Percentiles rank a stretch among this genome's conserved stretches.
These are phyloP conservation scores for Tuber microsphaerosporum DNA, from an alignment of 495 filamentous ascomycete genomes.

Conservation along the genomic window DNA sequence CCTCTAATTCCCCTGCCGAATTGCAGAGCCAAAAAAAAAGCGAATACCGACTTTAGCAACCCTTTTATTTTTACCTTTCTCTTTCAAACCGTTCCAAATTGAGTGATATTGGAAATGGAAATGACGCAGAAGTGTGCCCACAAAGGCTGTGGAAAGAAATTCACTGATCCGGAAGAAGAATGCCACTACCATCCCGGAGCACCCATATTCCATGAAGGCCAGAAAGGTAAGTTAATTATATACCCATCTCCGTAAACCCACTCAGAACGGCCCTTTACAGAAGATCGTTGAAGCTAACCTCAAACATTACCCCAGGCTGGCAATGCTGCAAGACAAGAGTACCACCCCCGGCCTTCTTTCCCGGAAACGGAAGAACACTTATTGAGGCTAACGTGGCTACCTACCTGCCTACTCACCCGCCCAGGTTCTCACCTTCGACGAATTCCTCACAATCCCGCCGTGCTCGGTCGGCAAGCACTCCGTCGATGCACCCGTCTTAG, in stretches of 20 bases:
- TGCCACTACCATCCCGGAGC: constrained; percentile 92
- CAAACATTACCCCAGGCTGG: constrained; percentile 62
- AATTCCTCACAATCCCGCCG: constrained; percentile 88
- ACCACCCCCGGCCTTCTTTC: neutral
- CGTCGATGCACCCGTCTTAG: constrained; percentile 67
- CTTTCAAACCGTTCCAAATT: neutral
- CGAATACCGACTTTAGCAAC: neutral
- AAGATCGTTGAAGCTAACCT: constrained; percentile 16
- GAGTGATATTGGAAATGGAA: constrained; percentile 42
- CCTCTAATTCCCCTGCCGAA: neutral
- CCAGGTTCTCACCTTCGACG: constrained; percentile 94
- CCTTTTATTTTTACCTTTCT: neutral
- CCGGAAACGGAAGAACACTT: neutral
- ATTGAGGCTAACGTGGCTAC: constrained; percentile 16
- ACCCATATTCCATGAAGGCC: constrained; percentile 94
- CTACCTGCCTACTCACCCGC: neutral
- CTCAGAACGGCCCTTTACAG: neutral
- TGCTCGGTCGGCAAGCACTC: constrained; percentile 94
- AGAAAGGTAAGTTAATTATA: constrained; percentile 68
- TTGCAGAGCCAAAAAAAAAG: neutral
- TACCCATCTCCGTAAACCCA: neutral
- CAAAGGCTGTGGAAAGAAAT: constrained; percentile 87
- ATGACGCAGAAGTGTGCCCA: constrained; percentile 94
- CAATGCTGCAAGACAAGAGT: constrained; percentile 87
- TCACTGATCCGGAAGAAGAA: constrained; percentile 71